A percentile compares a stretch with the other conserved stretches of the same genome.
Evolutionary conservation across 768 basidiomycete genomes (phyloP).

Genomic region (Boletus reticuloceps): DNA sequence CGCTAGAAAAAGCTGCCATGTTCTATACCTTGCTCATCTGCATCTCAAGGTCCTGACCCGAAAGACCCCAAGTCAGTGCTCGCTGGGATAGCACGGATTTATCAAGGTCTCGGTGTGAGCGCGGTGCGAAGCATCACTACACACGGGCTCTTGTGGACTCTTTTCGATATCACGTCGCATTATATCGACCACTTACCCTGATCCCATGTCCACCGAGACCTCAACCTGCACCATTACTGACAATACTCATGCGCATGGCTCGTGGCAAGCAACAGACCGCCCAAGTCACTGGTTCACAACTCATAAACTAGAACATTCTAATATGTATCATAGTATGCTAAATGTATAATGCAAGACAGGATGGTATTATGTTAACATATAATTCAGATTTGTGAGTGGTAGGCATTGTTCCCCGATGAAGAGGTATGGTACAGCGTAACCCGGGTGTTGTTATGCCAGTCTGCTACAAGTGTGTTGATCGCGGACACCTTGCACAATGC

Average conservation of each 20-base stretch:
- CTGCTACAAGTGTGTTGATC: conserved; percentile 7
- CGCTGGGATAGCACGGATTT: conserved; percentile 78
- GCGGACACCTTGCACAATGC: conserved; percentile 5
- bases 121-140: conserved; percentile 90
- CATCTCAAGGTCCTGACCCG: conserved; percentile 67
- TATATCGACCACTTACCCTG: conserved; percentile 66
- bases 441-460: conserved; percentile 4
- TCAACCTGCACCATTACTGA: conserved; percentile 1
- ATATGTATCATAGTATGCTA: conserved; percentile 26
- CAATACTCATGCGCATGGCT: conserved; percentile 8
- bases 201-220: conserved; percentile 8
- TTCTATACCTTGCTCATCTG: not conserved
- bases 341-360: conserved; percentile 10
- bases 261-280: conserved; percentile 3
- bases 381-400: conserved; percentile 5
- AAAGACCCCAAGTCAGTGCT: conserved; percentile 71
- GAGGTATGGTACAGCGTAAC: conserved; percentile 7
- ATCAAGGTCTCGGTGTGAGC: conserved; percentile 92
- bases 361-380: conserved; percentile 1
- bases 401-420: not conserved
- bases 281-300: conserved; percentile 3
- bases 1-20: conserved; percentile 5
- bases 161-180: conserved; percentile 77
- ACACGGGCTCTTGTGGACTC: conserved; percentile 91
- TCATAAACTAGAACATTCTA: conserved; percentile 17